A percentile compares a stretch with the other conserved stretches of the same genome.
Conservation (phyloP, 2,329 filamentous ascomycete genomes). For the Colletotrichum gigasporum region DNA sequence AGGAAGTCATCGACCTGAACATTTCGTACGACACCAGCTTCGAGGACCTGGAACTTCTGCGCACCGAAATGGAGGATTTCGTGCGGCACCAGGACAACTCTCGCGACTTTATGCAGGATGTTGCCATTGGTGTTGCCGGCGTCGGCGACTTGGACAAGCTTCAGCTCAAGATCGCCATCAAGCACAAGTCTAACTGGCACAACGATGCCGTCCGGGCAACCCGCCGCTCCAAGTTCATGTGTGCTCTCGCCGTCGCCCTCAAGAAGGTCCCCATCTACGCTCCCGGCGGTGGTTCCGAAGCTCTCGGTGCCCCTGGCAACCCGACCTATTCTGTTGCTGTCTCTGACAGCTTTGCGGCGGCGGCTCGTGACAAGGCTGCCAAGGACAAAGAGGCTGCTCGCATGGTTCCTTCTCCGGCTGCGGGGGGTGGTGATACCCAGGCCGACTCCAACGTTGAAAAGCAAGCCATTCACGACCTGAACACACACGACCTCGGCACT, state of each 20-base stretch:
- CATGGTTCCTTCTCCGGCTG: slow-evolving; percentile 62
- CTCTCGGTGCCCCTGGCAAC: slow-evolving; percentile 74
- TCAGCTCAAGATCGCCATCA: slow-evolving; percentile 82
- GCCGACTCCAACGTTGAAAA: slow-evolving; percentile 46
- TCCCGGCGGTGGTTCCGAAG: slow-evolving; percentile 76
- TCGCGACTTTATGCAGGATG: slow-evolving; percentile 89
- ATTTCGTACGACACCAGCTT: slow-evolving; percentile 89
- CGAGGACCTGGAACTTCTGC: slow-evolving; percentile 87
- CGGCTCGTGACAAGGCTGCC: slow-evolving; percentile 68
- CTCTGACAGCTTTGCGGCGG: slow-evolving; percentile 69
- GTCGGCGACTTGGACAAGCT: slow-evolving; percentile 91
- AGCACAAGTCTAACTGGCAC: slow-evolving; percentile 93
- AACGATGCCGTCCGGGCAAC: slow-evolving; percentile 84
- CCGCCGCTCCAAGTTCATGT: slow-evolving; percentile 95
- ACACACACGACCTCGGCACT: slow-evolving; percentile 45
- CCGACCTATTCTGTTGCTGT: slow-evolving; percentile 85
- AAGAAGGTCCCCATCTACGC: slow-evolving; percentile 87
- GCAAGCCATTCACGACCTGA: slow-evolving; percentile 56
- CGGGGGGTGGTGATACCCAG: slow-evolving; percentile 31
- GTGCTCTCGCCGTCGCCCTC: slow-evolving; percentile 84
- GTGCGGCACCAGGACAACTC: slow-evolving; percentile 85
- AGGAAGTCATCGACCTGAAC: slow-evolving; percentile 81
- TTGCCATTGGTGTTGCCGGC: slow-evolving; percentile 80
- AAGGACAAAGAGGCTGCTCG: slow-evolving; percentile 72
- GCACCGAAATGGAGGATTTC: slow-evolving; percentile 85